Percentiles rank a stretch among this genome's conserved stretches.
Conservation (phyloP, 768 basidiomycete species). For the Trametes cinnabarina region DNA sequence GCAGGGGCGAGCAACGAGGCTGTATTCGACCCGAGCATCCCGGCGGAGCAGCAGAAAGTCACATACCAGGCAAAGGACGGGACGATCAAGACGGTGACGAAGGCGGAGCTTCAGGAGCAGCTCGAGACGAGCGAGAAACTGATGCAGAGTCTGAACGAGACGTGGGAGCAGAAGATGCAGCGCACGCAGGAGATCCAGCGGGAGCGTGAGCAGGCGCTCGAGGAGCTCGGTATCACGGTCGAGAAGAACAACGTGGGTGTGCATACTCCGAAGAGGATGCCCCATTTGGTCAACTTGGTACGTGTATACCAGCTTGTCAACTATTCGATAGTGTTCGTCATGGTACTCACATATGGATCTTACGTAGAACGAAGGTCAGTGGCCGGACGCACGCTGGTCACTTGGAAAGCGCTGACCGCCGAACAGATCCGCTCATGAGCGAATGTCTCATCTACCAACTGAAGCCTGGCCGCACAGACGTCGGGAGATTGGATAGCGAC, state of each 20-base stretch:
- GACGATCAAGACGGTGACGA: conserved; percentile 91
- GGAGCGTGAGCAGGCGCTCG: conserved; percentile 95
- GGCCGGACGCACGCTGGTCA: too few relatives aligned
- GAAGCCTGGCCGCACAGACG: conserved; percentile 81
- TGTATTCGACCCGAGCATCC: conserved; percentile 82
- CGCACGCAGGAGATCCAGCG: conserved; percentile 94
- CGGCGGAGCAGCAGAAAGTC: conserved; percentile 93
- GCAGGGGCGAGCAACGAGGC: conserved; percentile 67
- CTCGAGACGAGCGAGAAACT: conserved; percentile 93
- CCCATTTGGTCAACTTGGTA: conserved; percentile 90
- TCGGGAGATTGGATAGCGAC: conserved; percentile 84
- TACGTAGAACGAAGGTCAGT: conserved; percentile 67
- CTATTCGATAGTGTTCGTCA: neutral
- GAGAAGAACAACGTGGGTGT: conserved; percentile 97
- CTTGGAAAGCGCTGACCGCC: neutral
- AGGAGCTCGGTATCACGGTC: conserved; percentile 96
- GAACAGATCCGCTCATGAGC: conserved; percentile 88
- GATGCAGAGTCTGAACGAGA: conserved; percentile 91
- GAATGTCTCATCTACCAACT: conserved; percentile 93
- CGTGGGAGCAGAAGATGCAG: conserved; percentile 92
- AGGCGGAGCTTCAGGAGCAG: conserved; percentile 96
- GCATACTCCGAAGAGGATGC: conserved; percentile 98
- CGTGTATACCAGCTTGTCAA: conserved; percentile 30
- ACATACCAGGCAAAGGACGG: conserved; percentile 93
- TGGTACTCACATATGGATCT: neutral